A percentile compares a stretch with the other conserved stretches of the same genome.
These are phyloP conservation scores for Beta corolliflora DNA, from an alignment of 179 eudicot species.

Conservation along the genomic window DNA sequence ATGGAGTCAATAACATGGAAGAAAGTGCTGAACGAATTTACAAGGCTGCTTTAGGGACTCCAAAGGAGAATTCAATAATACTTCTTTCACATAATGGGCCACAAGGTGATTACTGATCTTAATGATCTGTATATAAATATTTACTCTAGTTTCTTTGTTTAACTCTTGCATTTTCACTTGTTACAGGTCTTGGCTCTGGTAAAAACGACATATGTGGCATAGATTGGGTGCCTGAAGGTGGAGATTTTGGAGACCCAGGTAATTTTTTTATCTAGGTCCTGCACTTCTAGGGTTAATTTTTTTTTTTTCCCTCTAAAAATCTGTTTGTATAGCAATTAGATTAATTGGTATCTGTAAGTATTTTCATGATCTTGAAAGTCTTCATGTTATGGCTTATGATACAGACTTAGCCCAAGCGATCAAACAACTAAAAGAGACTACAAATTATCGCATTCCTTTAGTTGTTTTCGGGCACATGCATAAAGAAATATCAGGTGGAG, in stretches of 20 bases:
- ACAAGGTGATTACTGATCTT: conserved; percentile 46
- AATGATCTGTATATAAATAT: background rate
- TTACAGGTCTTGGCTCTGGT: conserved; percentile 74
- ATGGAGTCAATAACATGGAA: conserved; percentile 64
- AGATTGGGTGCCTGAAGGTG: conserved; percentile 64
- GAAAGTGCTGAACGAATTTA: conserved; percentile 72
- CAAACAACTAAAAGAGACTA: too few species aligned
- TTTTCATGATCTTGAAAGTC: too few species aligned
- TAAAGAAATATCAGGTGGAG: too few species aligned
- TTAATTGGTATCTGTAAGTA: too few species aligned
- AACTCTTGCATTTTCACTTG: background rate
- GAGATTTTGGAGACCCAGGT: conserved; percentile 93
- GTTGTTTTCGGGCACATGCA: too few species aligned
- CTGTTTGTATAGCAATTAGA: too few species aligned
- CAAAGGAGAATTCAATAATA: conserved; percentile 60
- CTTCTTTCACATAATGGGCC: conserved; percentile 95
- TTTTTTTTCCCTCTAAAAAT: too few species aligned
- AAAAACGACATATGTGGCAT: conserved; percentile 67
- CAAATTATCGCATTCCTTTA: too few species aligned
- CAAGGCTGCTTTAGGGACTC: conserved; percentile 61
- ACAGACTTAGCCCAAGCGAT: too few species aligned
- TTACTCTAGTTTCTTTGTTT: background rate
- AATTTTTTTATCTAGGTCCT: background rate
- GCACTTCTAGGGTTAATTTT: too few species aligned
- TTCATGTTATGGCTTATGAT: too few species aligned